phyloP scores from a whole-genome alignment of 768 basidiomycete genomes.

The Lentinula lateritia region DNA sequence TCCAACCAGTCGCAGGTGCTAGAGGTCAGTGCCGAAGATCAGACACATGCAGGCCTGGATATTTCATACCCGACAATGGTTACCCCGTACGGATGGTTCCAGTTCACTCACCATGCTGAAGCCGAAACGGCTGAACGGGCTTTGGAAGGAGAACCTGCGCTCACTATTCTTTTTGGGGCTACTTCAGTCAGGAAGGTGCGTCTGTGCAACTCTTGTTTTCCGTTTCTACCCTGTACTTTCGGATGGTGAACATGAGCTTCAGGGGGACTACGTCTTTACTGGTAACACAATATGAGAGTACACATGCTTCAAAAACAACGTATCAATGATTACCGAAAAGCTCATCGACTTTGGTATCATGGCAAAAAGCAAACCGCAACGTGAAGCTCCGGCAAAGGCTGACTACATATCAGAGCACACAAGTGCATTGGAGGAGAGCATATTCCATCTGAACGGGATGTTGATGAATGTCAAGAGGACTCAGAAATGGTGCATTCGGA shows the following conservation, averaged over 20 bases:
- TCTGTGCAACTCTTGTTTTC: too few species aligned
- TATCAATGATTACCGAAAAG: slow-evolving; percentile 90
- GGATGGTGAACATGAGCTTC: slow-evolving; percentile 83
- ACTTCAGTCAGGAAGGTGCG: too few species aligned
- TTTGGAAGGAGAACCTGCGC: slow-evolving; percentile 48
- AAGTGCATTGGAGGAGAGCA: slow-evolving; percentile 88
- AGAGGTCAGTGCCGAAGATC: slow-evolving; percentile 51
- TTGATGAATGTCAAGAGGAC: slow-evolving; percentile 86
- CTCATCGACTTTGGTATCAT: slow-evolving; percentile 95
- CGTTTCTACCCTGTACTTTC: slow-evolving; percentile 45
- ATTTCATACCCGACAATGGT: slow-evolving; percentile 71
- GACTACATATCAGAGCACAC: slow-evolving; percentile 91
- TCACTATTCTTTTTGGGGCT: slow-evolving; percentile 39
- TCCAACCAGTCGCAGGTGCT: slow-evolving; percentile 57
- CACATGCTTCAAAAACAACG: slow-evolving; percentile 96
- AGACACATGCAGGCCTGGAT: slow-evolving; percentile 54
- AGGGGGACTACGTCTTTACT: slow-evolving; percentile 96
- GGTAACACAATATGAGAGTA: slow-evolving; percentile 90
- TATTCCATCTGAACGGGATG: slow-evolving; percentile 85
- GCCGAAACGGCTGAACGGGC: too few species aligned
- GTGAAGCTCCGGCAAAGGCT: slow-evolving; percentile 83
- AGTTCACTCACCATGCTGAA: slow-evolving; percentile 49
- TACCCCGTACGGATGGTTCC: slow-evolving; percentile 50
- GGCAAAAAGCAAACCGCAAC: slow-evolving; percentile 94
- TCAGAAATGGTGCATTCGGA: slow-evolving; percentile 78